Evolutionary conservation across 2,329 filamentous ascomycete genomes (phyloP), one percentile per base, ranked within the genome.

Genomic region (Stachybotrys elegans): DNA sequence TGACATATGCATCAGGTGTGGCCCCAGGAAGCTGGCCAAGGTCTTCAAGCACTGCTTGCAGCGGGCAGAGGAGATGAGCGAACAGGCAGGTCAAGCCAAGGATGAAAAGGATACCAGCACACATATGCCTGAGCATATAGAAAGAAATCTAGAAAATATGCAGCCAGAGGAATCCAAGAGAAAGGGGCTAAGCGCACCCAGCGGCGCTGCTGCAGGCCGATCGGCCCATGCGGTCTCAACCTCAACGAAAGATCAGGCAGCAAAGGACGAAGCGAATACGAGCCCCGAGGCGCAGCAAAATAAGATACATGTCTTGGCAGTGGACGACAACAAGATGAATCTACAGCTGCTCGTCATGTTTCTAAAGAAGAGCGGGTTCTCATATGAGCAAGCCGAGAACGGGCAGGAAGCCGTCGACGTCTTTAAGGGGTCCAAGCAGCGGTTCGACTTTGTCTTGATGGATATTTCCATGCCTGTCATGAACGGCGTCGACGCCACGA

Each of bases 401-500:
- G 73, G 73, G 6, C 62, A 67, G 17, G 66, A 73, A 52, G 73
- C 73, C 2, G 57, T 76, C 2, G 63, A 70, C n/a, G 57, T 53
- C 8, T 75, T 69, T 52, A n/a, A 14, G 2, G 13, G 42, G 6
- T 37, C 49, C 25, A 44, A 43, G 5, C 47, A 44, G 3, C 48
- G 32, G 3, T 69, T 68, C 31, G 61, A 63, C 40, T 65, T 59
- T 20, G 49, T 69, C 3, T 53, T 69, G 2, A 69, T 69, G 66
- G 76, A 80, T 49, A 69, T 78, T 6, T 72, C 66, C 56, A 80
- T 80, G 77, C 76, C 76, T 0, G 62, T 78, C 5, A 70, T 80
- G 50, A 69, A 79, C 49, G 73, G 73, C 0, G 60, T 76, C 13
- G 69, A 70, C 17, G 66, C 72, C 0, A 78, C 75, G 8, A 62